phyloP scores from a whole-genome alignment of 169 alveolate genomes.

The Pseudocohnilembus persalinus region DNA sequence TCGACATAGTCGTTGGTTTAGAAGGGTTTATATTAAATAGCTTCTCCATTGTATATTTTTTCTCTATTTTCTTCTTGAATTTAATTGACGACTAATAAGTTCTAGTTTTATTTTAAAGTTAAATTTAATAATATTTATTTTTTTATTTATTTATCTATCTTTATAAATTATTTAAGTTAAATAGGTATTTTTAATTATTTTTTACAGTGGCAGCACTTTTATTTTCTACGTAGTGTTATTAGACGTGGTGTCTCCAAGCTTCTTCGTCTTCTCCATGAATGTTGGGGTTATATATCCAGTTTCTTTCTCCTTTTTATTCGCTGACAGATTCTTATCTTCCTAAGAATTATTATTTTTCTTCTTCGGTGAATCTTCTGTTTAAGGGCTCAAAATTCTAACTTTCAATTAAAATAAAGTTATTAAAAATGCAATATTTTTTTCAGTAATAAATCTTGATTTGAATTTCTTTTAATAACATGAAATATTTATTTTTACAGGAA shows the following conservation, averaged over 20 bases:
- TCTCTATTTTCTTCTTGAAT: constrained; percentile 33
- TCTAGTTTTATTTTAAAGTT: no score
- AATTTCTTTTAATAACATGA: neutral
- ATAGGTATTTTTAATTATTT: constrained; percentile 23
- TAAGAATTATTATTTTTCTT: constrained; percentile 27
- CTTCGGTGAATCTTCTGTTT: constrained; percentile 44
- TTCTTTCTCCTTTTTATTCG: constrained; percentile 22
- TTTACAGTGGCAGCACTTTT: constrained; percentile 38
- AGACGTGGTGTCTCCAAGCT: constrained; percentile 28
- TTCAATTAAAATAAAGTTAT: neutral
- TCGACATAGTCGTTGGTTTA: constrained; percentile 32
- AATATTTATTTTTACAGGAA: constrained; percentile 11
- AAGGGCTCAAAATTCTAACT: constrained; percentile 37
- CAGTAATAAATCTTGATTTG: neutral
- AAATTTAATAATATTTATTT: no score
- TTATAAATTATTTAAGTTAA: no score
- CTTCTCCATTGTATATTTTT: constrained; percentile 37
- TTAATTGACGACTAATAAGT: constrained; percentile 2
- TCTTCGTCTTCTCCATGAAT: constrained; percentile 35
- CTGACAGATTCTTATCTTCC: constrained; percentile 21
- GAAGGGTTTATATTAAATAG: constrained; percentile 35
- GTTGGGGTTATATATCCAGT: constrained; percentile 50
- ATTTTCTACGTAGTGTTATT: constrained; percentile 7
- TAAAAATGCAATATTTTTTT: neutral
- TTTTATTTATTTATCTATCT: no score